Base-by-base conservation (phyloP, 2,329 filamentous ascomycete genomes). In the Talaromyces piceae region DNA sequence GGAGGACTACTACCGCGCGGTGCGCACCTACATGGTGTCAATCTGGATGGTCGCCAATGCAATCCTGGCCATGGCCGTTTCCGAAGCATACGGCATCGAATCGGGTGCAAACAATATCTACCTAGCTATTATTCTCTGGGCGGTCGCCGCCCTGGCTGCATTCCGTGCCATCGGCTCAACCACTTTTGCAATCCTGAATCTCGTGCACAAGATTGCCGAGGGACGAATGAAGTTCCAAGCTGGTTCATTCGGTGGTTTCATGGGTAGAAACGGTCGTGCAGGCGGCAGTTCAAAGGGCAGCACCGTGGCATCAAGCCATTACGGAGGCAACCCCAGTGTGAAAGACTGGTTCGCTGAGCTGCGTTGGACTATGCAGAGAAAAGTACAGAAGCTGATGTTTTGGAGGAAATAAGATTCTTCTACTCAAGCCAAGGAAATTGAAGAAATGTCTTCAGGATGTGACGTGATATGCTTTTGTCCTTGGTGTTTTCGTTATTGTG, bases 1-100 rank as follows among this genome's bases (percentile, higher is more conserved):
- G 69, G 93, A 98, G 69, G 93, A 98, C 72, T 98, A 98, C 78
- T 98, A 98, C 79, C 88, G 91, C 68, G 88, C 86, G 37, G 93
- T 98, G 48, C 84, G 93, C 50, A 98, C 93, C 0, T 98, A 98
- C 82, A 94, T 98, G 84, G 93, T 98, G 11, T 83, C 95, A 41
- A 79, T 84, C 44, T 98, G 93, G 93, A 89, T 98, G 80, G 79
- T 94, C 30, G 82, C 84, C 61, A 98, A 98, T 67, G 89, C 87
- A 3, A 82, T 95, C 54, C 82, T 98, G 31, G 91, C 88, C 65
- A 98, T 98, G 93, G 82, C 86, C 2, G 85, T 97, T 12, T 87
- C 81, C 4, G 93, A 98, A 71, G 83, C 87, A 3, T 98, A 96
- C 70, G 81, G 81, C 43, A 77, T 79, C 54, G 80, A 77, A 45